Evolutionary conservation across 2,329 filamentous ascomycete genomes (phyloP).

Genomic region (Talaromyces sp.): DNA sequence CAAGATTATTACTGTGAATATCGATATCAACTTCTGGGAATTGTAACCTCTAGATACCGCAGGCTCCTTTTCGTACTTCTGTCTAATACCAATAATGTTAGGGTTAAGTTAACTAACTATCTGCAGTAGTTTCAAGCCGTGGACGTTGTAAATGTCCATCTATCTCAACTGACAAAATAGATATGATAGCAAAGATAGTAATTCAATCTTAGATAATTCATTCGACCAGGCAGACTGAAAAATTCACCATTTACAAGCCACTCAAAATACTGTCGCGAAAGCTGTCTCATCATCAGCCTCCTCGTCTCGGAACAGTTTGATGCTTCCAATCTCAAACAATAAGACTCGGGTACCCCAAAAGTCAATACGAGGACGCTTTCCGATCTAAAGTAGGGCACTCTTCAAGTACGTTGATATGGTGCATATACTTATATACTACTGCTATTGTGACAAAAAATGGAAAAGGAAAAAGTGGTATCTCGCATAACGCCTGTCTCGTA

Average conservation of each 20-base stretch:
- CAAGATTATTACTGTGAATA: neutral
- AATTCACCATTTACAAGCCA: neutral
- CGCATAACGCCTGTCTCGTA: constrained; percentile 1
- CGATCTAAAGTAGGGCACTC: neutral
- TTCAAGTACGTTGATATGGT: constrained; percentile 22
- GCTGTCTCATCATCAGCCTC: neutral
- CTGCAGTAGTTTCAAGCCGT: too few species aligned
- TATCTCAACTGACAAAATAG: too few species aligned
- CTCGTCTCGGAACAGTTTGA: constrained; percentile 5
- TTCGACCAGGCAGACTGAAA: neutral
- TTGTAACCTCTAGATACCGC: too few species aligned
- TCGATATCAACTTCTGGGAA: too few species aligned
- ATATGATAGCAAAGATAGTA: neutral
- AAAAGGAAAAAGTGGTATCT: neutral
- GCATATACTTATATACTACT: neutral
- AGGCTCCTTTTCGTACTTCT: too few species aligned
- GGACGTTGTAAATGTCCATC: too few species aligned
- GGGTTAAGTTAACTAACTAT: too few species aligned
- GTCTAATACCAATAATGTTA: too few species aligned
- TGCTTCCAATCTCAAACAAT: constrained; percentile 2
- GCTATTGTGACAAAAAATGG: too few species aligned
- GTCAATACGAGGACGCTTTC: neutral
- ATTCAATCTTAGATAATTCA: neutral
- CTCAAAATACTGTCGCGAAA: neutral
- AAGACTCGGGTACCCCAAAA: neutral